Evolutionary conservation across 1,284 basidiomycete species (phyloP), one percentile per base, ranked within the genome.

Genomic region (Fomitopsis palustris): DNA sequence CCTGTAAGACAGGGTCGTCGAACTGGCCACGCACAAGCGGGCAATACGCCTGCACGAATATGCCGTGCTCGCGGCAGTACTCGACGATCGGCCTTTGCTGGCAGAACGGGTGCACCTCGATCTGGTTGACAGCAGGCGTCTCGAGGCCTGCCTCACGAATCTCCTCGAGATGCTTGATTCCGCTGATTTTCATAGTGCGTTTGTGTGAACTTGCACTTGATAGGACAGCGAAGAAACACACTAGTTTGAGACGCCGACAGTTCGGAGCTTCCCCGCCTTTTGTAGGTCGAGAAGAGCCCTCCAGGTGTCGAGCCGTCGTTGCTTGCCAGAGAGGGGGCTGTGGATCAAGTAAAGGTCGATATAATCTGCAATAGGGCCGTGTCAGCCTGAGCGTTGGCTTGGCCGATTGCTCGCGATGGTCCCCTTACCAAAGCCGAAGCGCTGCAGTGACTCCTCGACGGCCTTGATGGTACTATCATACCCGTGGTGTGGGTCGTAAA

Each of bases 101-200:
- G 74, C 90, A 94, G 65, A 90, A 85, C 0, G 93, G 92, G 67
- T 95, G 92, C 4, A 94, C 87, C 77, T 94, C 88, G 57, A 95
- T 85, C 69, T 95, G 93, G 72, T 95, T 93, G 51, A 95, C 83
- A 1, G 85, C 77, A 1, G 93, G 92, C 67, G 79, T 72, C 64
- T 82, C 79, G 52, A 80, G 74, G 16, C 85, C 85, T 0, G 83
- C 84, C 0, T 73, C 73, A 49, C 77, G 78, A 29, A 95, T 85
- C 67, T 92, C 86, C 67, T 91, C 81, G 9, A 96, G 78, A 69
- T 95, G 93, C 55, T 86, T 81, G 41, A 91, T 73, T 14, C 82
- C 82, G 66, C 89, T 92, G 53, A n/a, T n/a, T 17, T n/a, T 31
- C 23, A 21, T 35, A 23, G 19, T 43, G n/a, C n/a, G n/a, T n/a